These are phyloP conservation scores for Scedosporium dehoogii DNA, from an alignment of 2,329 filamentous ascomycete species.

Conservation along the genomic window DNA sequence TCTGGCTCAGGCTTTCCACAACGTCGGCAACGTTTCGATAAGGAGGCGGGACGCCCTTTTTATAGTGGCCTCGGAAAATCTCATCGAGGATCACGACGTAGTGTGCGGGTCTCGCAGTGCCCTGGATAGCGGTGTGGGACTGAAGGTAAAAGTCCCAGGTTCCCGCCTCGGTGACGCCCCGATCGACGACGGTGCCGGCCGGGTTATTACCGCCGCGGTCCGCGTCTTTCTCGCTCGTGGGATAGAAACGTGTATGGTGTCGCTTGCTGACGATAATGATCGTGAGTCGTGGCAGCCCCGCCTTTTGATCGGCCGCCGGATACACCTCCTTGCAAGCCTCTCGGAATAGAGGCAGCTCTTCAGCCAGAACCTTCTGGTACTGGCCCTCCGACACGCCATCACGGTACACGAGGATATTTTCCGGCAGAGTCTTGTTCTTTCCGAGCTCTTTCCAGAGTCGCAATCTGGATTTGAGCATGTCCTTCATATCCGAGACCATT, in stretches of 20 bases:
- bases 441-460: slow-evolving; percentile 40
- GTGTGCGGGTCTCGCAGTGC: slow-evolving; percentile 70
- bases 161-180: slow-evolving; percentile 64
- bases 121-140: slow-evolving; percentile 70
- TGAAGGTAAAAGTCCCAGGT: slow-evolving; percentile 82
- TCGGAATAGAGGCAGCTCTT: slow-evolving; percentile 59
- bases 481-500: slow-evolving; percentile 56
- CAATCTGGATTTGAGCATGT: slow-evolving; percentile 56
- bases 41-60: slow-evolving; percentile 20
- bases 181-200: slow-evolving; percentile 76
- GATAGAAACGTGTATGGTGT: slow-evolving; percentile 82
- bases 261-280: slow-evolving; percentile 79
- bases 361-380: slow-evolving; percentile 55
- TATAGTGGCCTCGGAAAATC: slow-evolving; percentile 40
- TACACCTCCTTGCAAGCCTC: slow-evolving; percentile 41
- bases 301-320: slow-evolving; percentile 17
- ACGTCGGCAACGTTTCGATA: slow-evolving; percentile 45
- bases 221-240: slow-evolving; percentile 41
- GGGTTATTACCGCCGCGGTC: slow-evolving; percentile 52
- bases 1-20: slow-evolving; percentile 64
- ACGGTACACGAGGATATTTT: slow-evolving; percentile 74
- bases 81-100: slow-evolving; percentile 69
- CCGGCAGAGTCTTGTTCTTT: slow-evolving; percentile 40
- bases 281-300: slow-evolving; percentile 48
- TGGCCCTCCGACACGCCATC: slow-evolving; percentile 87